Base-by-base conservation (phyloP, 2,329 filamentous ascomycete species). In the Aspergillus sp. region DNA sequence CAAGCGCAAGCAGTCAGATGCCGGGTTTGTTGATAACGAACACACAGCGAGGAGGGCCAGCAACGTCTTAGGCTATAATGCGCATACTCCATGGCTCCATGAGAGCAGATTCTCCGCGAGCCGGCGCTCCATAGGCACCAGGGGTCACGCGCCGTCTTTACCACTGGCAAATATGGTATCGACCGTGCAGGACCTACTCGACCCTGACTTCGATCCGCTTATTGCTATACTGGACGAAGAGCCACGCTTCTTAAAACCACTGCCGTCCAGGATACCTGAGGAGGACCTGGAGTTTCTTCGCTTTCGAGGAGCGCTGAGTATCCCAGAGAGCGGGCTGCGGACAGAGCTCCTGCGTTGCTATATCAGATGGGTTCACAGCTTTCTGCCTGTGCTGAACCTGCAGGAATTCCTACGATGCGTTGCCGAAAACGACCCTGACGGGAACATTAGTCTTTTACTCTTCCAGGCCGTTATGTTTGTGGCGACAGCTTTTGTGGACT, bases 391-490 rank as follows among this genome's bases (percentile, higher is more conserved):
- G 47, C 78, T 97, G 66, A 91, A 87, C 59, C 69, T 87, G 48
- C 83, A 85, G 63, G 83, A 86, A 28, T 83, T 87, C 63, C 70
- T 87, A 4, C 72, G 74, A 56, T 72, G 72, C 19, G 90, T 78
- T 71, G 89, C 68, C 76, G 85, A 73, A 78, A 86, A 70, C 85
- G 89, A 93, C 72, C 90, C 90, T 4, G 81, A 84, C 51, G 83
- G 85, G 61, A 88, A 89, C 74, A 84, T 92, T 66, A 96, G 93
- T 77, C 80, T 97, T 68, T 84, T 97, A 61, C 80, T 96, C 1
- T 96, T 95, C 74, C 93, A 97, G 72, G 90, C 92, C n/a, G 89
- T 96, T 66, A 94, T 96, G 91, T 97, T 96, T 74, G 89, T 91
- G 3, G 92, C 90, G 1, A 90, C 90, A 0, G 91, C 92, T 0